phyloP scores from a whole-genome alignment of 345 rosid genomes.

The Citrus trifoliata region DNA sequence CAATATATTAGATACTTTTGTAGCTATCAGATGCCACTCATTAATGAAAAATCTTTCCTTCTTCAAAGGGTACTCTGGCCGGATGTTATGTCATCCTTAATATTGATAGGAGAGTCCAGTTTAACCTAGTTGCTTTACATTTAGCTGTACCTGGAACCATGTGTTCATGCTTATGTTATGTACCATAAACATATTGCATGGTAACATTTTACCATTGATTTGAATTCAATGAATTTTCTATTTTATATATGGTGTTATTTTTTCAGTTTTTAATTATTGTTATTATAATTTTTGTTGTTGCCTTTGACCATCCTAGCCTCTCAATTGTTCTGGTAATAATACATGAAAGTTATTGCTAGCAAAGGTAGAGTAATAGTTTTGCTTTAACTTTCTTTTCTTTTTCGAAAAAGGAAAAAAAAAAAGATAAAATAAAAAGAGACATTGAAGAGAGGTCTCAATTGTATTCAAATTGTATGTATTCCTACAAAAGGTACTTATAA shows the following conservation, averaged over 20 bases:
- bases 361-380: neutral
- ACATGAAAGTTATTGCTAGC: neutral
- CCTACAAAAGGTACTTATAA: slow-evolving; percentile 10
- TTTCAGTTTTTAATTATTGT: neutral
- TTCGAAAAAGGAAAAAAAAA: too few species aligned
- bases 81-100: neutral
- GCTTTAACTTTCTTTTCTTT: neutral
- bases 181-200: neutral
- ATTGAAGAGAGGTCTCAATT: neutral
- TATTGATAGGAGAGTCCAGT: neutral
- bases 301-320: neutral
- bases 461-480: neutral
- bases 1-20: neutral
- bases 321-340: neutral
- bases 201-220: neutral
- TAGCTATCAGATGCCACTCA: neutral
- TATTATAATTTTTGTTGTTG: neutral
- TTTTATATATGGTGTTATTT: neutral
- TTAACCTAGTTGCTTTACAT: neutral
- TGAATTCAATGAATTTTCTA: neutral
- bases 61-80: neutral
- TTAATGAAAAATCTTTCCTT: neutral
- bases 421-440: neutral
- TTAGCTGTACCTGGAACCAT: neutral
- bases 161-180: neutral